These are phyloP conservation scores for Fusarium hostae DNA, from an alignment of 2,329 filamentous ascomycete genomes.

Conservation along the genomic window DNA sequence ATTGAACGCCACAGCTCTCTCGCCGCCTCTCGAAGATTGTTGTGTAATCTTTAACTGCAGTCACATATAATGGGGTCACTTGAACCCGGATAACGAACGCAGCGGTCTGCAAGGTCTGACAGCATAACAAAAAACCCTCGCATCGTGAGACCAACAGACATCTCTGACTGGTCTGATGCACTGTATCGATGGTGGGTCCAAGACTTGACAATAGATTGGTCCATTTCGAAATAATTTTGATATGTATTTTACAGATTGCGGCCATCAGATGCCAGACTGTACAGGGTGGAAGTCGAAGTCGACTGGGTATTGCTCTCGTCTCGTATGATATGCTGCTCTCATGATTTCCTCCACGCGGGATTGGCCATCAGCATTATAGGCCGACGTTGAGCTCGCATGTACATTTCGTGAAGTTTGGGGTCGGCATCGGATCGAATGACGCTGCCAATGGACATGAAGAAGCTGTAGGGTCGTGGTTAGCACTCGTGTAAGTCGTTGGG, in stretches of 20 bases:
- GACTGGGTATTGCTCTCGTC: constrained; percentile 43
- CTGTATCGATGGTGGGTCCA: constrained; percentile 15
- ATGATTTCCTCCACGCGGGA: constrained; percentile 52
- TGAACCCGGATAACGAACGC: constrained; percentile 6
- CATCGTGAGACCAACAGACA: constrained; percentile 19
- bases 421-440: constrained; percentile 94
- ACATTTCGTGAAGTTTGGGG: constrained; percentile 78
- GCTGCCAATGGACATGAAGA: constrained; percentile 99
- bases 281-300: constrained; percentile 41
- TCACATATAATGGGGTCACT: constrained; percentile 14
- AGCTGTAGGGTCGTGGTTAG: constrained; percentile 58
- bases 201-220: constrained; percentile 30
- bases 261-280: constrained; percentile 41
- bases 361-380: constrained; percentile 71
- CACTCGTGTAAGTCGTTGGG: neutral
- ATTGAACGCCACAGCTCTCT: constrained; percentile 30
- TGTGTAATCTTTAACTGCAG: constrained; percentile 24
- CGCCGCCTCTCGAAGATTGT: constrained; percentile 6
- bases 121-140: constrained; percentile 20
- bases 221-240: constrained; percentile 36
- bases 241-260: constrained; percentile 47
- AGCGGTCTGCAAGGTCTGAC: constrained; percentile 24
- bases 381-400: constrained; percentile 76
- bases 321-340: constrained; percentile 36
- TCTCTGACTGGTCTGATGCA: constrained; percentile 22